Base-by-base conservation (phyloP, 2,329 filamentous ascomycete genomes). In the Cercospora nicotianae region DNA sequence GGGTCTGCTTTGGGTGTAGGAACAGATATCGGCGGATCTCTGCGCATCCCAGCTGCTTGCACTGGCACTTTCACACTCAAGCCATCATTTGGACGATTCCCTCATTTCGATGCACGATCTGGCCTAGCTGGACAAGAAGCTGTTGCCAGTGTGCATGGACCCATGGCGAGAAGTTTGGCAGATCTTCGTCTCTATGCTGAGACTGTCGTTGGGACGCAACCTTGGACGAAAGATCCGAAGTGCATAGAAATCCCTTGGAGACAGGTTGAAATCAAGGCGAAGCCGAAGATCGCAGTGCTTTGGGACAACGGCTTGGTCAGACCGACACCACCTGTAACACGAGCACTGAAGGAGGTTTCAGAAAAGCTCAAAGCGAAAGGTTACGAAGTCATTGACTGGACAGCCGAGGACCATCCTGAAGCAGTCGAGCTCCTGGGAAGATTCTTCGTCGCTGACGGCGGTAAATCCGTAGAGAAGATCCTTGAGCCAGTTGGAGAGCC, bases 61-160 rank as follows among this genome's bases (percentile, higher is more conserved):
- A 86, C 85, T 1, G 86, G 86, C 3, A 83, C 87, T 65, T 88
- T 85, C 72, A 85, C 85, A 3, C 79, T 89, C 13, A 81, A 84
- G 1, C 85, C 87, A 0, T 88, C 86, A 0, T 83, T 83, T 65
- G 87, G 87, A 9, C 83, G 88, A 8, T 89, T 89, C 72, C 87
- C 88, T 0, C 87, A 87, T 78, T 79, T 81, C 65, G 77, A 81
- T 30, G 82, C 81, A 10, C 72, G 86, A 51, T 87, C 86, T 1
- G 87, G 87, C 8, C 83, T 90, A 77, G 83, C 86, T 0, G 89
- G 89, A 2, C 88, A 91, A 74, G 89, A 91, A 75, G 86, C 87
- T 2, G 86, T 91, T 0, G 81, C 82, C 63, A 87, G 86, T 20
- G 87, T 90, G 36, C 89, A 90, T 70, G 89, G 89, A 0, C 89